These are phyloP conservation scores for Calocybe cyanea DNA, from an alignment of 768 basidiomycete genomes.

Conservation along the genomic window DNA sequence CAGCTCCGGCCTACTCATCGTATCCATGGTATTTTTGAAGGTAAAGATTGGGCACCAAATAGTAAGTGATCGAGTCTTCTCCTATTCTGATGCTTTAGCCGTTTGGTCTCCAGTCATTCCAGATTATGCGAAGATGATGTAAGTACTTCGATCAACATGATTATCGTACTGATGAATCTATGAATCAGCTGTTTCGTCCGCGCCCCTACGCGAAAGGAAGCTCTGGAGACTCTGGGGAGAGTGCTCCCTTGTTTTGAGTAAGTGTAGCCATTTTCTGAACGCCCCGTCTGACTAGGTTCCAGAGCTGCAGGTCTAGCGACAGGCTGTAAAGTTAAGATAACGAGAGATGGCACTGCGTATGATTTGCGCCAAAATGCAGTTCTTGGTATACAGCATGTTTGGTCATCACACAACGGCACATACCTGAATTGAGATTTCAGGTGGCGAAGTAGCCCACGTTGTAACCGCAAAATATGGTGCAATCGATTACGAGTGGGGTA, in stretches of 20 bases:
- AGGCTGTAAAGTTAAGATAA: slow-evolving; percentile 19
- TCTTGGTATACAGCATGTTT: slow-evolving; percentile 33
- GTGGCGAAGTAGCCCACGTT: slow-evolving; percentile 60
- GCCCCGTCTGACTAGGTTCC: not conserved
- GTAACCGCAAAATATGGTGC: slow-evolving; percentile 57
- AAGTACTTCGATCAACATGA: slow-evolving; percentile 17
- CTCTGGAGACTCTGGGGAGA: slow-evolving; percentile 51
- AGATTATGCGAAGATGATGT: slow-evolving; percentile 73
- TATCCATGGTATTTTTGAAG: slow-evolving; percentile 76
- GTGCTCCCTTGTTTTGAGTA: slow-evolving; percentile 56
- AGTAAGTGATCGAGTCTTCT: slow-evolving; percentile 35
- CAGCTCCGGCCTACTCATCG: slow-evolving; percentile 76
- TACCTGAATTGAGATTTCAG: slow-evolving; percentile 27
- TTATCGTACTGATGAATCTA: not conserved
- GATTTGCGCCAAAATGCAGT: slow-evolving; percentile 28
- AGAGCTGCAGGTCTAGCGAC: slow-evolving; percentile 22
- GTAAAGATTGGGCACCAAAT: slow-evolving; percentile 71
- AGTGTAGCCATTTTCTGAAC: not conserved
- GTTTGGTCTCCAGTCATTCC: slow-evolving; percentile 59
- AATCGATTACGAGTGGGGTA: slow-evolving; percentile 65
- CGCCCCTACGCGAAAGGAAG: slow-evolving; percentile 62
- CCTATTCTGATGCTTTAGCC: not conserved
- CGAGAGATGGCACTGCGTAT: slow-evolving; percentile 4
- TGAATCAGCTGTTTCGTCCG: slow-evolving; percentile 62
- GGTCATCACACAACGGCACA: too few relatives aligned